Evolutionary conservation across 306 rosid genomes (phyloP), one percentile per base, ranked within the genome.

Genomic region (Castanea mollissima): DNA sequence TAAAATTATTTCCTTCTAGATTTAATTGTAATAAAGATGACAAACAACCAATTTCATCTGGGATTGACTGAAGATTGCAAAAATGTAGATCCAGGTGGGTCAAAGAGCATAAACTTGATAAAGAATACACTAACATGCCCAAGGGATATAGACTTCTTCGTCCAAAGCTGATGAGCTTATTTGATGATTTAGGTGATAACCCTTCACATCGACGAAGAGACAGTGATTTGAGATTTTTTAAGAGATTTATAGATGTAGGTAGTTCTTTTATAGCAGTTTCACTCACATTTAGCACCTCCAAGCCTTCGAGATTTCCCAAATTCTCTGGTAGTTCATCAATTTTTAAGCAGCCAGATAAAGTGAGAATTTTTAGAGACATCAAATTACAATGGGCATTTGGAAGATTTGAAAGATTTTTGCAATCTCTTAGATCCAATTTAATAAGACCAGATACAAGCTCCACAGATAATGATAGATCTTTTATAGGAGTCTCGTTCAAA

Each of bases 231-330:
- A 38, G 10, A 38, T 38, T 6, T 6, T 35, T 38, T 38, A 38
- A 6, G 10, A 7, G 44, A 38, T 0, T 6, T 0, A 38, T 6
- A 7, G 44, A 38, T 7, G 44, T 0, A 38, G 44, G 44, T 7
- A 38, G 0, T 0, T 0, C 10, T 38, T 38, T 38, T 38, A 38
- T 38, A 6, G 44, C 44, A 38, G 44, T 38, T 38, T 10, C 0
- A 1, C 44, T 7, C 2, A 7, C 2, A 7, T 0, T 0, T 7
- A 38, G 44, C 10, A 0, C 0, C 10, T 38, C 10, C 44, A 38
- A 38, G 44, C 44, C 0, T 38, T 38, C 0, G 0, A 38, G 10
- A 38, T 38, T 38, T 38, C 0, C 44, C 44, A 38, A 38, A 38
- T 38, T 38, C 44, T 38, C 29, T 70, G 74, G n/a, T 32, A 46